Evolutionary conservation across 2,329 filamentous ascomycete genomes (phyloP), one percentile per base, ranked within the genome.

Genomic region (Neofusicoccum parvum): DNA sequence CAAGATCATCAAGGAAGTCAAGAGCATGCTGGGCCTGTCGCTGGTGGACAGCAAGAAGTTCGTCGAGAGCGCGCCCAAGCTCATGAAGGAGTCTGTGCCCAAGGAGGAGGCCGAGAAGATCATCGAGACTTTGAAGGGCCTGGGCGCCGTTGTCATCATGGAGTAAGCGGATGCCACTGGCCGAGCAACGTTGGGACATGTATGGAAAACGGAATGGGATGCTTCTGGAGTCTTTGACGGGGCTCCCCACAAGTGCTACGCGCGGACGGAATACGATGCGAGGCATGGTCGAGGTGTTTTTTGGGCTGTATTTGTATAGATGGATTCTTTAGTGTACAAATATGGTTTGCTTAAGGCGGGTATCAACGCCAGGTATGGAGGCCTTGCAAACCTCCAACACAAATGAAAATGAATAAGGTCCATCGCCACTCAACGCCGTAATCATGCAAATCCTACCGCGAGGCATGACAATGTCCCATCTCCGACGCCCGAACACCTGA

Each of bases 11-110:
- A 99, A 99, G 88, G 95, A 99, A 85, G 87, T 99, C 84, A 99
- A 99, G 89, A 89, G 88, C 75, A 86, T 99, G 88, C 85, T 99
- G 67, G 95, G 95, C 49, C 82, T 99, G 77, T 96, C 92, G 79
- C 86, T 99, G 83, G 96, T 99, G 72, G 95, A 99, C 82, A 96
- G 92, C 83, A 99, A 99, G 90, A 99, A 99, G 86, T 99, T 99
- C 76, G 95, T 99, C 71, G 95, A 99, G 86, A 92, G 92, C 77
- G 94, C 92, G 72, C 95, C 95, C 70, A 99, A 99, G 90, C 84
- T 92, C 80, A 92, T 99, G 92, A 98, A 98, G 89, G 95, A 99
- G 83, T 94, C 91, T 60, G 93, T 99, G 72, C 91, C 94, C 69
- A 99, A 99, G 88, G 95, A 99, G 76, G 96, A 99, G 80, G 93